Evolutionary conservation across 306 rosid species (phyloP), one percentile per base, ranked within the genome.

Genomic region (Lupinus albus): DNA sequence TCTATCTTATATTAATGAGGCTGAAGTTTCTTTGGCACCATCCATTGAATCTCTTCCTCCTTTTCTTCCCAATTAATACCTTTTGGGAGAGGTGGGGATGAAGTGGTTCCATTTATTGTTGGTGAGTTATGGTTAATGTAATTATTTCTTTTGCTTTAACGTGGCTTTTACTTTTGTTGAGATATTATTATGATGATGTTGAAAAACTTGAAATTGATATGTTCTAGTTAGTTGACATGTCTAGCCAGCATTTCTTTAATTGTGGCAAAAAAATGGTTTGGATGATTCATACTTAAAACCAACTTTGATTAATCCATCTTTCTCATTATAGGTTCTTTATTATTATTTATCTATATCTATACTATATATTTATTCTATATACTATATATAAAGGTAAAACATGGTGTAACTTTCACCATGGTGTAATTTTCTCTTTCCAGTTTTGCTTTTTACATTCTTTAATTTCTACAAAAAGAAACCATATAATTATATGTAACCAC

Each of bases 101-200:
- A n/a, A n/a, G n/a, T n/a, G n/a, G 79, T 69, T 84, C 65, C 78
- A 58, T 78, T 64, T 42, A 50, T 67, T 82, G 81, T 71, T 79
- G 81, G 74, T 83, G 84, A 68, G 63, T 67, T 72, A 57, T 70
- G 82, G 82, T 76, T 76, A 81, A 71, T 80, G 87, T 83, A 83
- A 79, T 84, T 78, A 80, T 78, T 75, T 71, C 75, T 42, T 74
- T 52, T 71, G 83, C 85, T 80, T 71, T 61, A 49, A 49, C 76
- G 45, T 65, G 30, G 46, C 77, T 73, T 72, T 59, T 79, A 52
- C 73, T 66, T 70, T 74, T 83, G 73, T 11, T 74, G 72, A 25
- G 49, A 54, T 47, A 53, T 64, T 60, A 5, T 64, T 48, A 4
- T 64, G 56, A 47, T 39, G 65, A 41, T 51, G 11, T 39, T 53